phyloP scores from a whole-genome alignment of 331 rosid species.

The Quercus tomentella region DNA sequence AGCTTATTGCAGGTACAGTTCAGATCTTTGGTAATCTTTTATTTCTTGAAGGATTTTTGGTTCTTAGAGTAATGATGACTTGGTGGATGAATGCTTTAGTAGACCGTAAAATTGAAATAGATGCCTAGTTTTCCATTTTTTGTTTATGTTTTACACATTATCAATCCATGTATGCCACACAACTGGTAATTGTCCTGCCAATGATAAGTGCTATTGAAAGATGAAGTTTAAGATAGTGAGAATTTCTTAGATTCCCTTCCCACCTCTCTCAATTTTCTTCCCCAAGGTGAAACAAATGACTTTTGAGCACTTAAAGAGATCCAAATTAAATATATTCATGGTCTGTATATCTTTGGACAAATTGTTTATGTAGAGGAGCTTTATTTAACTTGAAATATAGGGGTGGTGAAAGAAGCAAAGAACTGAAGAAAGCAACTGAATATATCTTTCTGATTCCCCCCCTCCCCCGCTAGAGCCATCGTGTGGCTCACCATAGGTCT shows the following conservation, averaged over 20 bases:
- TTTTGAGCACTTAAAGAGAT: neutral
- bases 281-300: neutral
- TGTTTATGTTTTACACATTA: neutral
- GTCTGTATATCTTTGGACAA: neutral
- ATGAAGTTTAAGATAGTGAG: neutral
- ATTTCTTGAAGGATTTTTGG: neutral
- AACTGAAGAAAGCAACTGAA: neutral
- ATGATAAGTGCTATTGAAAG: neutral
- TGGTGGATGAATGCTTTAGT: neutral
- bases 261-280: neutral
- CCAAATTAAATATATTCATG: neutral
- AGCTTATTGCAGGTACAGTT: constrained; percentile 55
- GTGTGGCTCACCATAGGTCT: neutral
- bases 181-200: neutral
- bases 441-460: neutral
- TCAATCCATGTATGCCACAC: neutral
- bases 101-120: neutral
- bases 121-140: neutral
- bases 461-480: neutral
- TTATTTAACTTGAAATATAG: neutral
- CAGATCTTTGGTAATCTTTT: neutral
- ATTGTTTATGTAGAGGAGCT: neutral
- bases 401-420: neutral
- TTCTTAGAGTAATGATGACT: neutral
- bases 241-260: neutral